Conservation (phyloP, 1,284 basidiomycete species). For the Apiotrichum akiyoshidainum region DNA sequence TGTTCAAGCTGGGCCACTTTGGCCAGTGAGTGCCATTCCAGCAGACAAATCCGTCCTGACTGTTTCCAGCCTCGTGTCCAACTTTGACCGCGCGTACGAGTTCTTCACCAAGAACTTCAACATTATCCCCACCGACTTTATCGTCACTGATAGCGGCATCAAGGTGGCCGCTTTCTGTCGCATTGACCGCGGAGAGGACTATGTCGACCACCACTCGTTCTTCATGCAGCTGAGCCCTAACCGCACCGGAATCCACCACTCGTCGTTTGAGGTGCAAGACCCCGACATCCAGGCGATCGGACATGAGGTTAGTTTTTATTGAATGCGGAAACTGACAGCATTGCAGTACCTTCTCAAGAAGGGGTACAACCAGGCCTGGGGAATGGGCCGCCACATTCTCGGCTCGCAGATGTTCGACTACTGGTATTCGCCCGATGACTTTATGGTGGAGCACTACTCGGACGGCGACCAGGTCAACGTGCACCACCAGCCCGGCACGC, state of each 20-base stretch:
- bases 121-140: conserved; percentile 17
- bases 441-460: conserved; percentile 29
- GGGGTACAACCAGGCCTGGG: conserved; percentile 26
- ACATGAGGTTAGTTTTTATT: conserved; percentile 3
- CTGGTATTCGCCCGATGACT: conserved; percentile 27
- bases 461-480: conserved; percentile 29
- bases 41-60: not conserved
- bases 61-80: conserved; percentile 8
- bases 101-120: conserved; percentile 16
- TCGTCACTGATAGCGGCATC: conserved; percentile 24
- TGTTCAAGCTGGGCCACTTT: conserved; percentile 29
- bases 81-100: conserved; percentile 20
- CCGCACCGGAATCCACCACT: conserved; percentile 19
- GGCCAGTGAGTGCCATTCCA: conserved; percentile 14
- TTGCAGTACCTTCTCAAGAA: conserved; percentile 17
- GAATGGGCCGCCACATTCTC: conserved; percentile 27
- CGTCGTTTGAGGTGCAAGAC: conserved; percentile 25
- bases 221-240: conserved; percentile 19
- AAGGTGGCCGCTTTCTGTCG: conserved; percentile 23
- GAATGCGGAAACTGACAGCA: too few relatives aligned
- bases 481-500: conserved; percentile 8
- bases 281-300: conserved; percentile 25
- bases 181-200: conserved; percentile 26
- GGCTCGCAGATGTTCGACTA: conserved; percentile 32
- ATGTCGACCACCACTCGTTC: conserved; percentile 30